These are phyloP conservation scores for Apiotrichum veenhuisii DNA, from an alignment of 1,284 basidiomycete species.

Conservation along the genomic window DNA sequence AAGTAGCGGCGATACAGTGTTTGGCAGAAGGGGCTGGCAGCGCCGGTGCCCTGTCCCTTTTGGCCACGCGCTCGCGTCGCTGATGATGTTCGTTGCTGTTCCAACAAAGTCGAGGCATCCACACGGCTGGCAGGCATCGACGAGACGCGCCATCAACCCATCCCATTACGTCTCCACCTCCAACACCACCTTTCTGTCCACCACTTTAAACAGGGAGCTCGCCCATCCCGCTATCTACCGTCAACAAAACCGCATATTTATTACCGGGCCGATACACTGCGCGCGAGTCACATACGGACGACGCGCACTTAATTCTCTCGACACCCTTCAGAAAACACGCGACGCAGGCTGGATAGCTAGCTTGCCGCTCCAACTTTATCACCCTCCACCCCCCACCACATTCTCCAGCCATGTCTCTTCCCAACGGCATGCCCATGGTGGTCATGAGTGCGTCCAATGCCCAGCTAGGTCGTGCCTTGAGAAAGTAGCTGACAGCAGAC, in stretches of 20 bases:
- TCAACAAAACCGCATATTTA: no score
- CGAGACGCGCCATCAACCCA: neutral
- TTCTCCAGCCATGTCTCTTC: slow-evolving; percentile 3
- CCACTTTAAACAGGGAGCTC: neutral
- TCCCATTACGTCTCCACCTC: neutral
- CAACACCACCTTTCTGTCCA: neutral
- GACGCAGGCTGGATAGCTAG: no score
- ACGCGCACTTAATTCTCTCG: no score
- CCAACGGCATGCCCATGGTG: slow-evolving; percentile 49
- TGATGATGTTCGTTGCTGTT: neutral
- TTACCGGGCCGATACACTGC: no score
- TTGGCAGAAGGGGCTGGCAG: neutral
- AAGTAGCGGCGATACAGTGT: neutral
- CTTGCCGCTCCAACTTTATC: no score
- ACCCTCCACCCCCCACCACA: neutral
- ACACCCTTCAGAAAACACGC: no score
- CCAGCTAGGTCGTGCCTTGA: neutral
- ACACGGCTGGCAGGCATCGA: neutral
- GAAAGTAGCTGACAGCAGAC: slow-evolving; percentile 59
- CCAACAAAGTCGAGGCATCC: neutral
- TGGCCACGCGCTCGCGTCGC: neutral
- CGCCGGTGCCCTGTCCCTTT: neutral
- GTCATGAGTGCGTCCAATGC: slow-evolving; percentile 56
- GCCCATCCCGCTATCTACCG: neutral
- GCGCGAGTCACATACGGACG: no score